Base-by-base conservation (phyloP, 208 protist genomes). In the Trypanosoma congolense region DNA sequence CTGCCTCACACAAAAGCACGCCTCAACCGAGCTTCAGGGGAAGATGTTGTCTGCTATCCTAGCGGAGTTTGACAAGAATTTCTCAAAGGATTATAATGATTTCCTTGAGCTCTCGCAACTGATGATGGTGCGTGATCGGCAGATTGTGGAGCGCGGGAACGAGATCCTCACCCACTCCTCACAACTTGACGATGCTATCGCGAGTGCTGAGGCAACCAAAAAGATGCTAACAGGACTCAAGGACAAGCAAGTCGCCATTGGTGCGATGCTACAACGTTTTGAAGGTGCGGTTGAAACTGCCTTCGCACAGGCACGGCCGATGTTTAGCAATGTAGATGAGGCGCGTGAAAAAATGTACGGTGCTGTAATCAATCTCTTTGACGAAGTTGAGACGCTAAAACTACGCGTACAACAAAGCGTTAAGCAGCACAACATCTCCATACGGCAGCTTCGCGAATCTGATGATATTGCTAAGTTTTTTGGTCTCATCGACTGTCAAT, bases 221-320 rank as follows among this genome's bases (percentile, higher is more conserved):
- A 55, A 73, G 29, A 64, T 56, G 18, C 52, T 86, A 36, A 45
- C 58, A 4, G 70, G 81, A 35, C 72, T 73, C 28, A 77, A 75
- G 62, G 72, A 72, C 51, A 70, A 77, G 30, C 84, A 92, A 41
- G 33, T 38, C 9, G 51, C 56, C 9, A 74, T 89, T 40, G 62
- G 73, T 12, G 47, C 64, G 25, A 70, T 83, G 33, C 47, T 92
- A 46, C 67, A 87, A 22, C 57, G 73, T 29, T 41, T 92, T 38
- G 80, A 92, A 54, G 80, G 85, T 45, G 69, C 71, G 9, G 74
- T 92, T 21, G 56, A 83, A 46, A 78, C 84, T 3, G 25, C 77
- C 41, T 90, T 83, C 45, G 64, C 49, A 21, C 58, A 63, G 43
- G 55, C 25, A 31, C 59, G 67, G 16, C 56, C 51, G 25, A 63